Conservation (phyloP, 345 rosid species). For the Hibiscus mutabilis region DNA sequence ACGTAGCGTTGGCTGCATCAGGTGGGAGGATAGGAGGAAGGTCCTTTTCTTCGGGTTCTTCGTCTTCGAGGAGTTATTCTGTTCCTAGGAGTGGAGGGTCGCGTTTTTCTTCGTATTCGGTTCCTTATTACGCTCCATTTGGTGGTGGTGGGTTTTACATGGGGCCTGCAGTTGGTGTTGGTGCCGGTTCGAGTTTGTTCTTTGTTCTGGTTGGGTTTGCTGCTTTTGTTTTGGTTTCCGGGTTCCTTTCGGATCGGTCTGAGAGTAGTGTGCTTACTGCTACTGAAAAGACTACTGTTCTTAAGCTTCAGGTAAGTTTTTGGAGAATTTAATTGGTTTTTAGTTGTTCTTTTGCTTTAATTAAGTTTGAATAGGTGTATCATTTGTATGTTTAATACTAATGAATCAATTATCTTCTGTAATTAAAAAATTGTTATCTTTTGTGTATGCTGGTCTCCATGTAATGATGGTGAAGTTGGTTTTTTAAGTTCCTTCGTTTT, state of each 20-base stretch:
- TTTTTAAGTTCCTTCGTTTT: too few relatives aligned
- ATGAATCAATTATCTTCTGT: neutral
- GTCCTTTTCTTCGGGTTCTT: conserved; percentile 52
- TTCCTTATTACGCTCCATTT: conserved; percentile 69
- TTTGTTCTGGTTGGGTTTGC: conserved; percentile 66
- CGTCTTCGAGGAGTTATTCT: conserved; percentile 47
- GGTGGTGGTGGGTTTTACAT: conserved; percentile 57
- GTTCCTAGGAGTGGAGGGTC: conserved; percentile 28
- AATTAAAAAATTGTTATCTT: neutral
- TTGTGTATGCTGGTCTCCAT: neutral
- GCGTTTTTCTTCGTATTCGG: conserved; percentile 46
- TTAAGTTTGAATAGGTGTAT: neutral
- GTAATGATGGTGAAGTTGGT: too few relatives aligned
- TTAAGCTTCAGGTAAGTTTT: conserved; percentile 76
- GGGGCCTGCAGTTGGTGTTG: conserved; percentile 79
- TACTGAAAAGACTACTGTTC: conserved; percentile 66
- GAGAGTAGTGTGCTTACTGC: conserved; percentile 54
- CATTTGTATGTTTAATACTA: neutral
- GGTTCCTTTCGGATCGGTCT: conserved; percentile 65
- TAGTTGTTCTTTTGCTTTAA: neutral
- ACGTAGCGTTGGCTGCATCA: conserved; percentile 70
- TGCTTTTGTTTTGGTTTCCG: conserved; percentile 78
- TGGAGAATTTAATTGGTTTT: neutral
- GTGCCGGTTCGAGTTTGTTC: conserved; percentile 72
- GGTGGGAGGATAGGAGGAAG: conserved; percentile 82